Evolutionary conservation across 768 basidiomycete genomes (phyloP), one percentile per base, ranked within the genome.

Genomic region (Suillus tomentosus): DNA sequence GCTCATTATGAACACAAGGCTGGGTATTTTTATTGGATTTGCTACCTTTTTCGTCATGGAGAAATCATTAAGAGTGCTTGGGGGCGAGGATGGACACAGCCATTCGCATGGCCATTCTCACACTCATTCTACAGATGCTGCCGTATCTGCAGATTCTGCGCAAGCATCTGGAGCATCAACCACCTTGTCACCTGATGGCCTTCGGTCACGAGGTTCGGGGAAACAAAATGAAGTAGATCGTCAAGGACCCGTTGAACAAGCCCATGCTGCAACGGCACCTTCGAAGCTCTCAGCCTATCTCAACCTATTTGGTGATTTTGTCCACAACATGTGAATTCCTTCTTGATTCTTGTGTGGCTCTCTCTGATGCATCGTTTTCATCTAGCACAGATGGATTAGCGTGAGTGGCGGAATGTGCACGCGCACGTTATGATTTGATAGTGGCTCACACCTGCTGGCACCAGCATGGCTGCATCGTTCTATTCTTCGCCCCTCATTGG

Each of bases 401-500:
- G 90, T 92, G 79, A 72, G 89, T 86, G 51, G 37, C 58, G n/a
- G 42, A 61, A 40, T 51, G 59, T 15, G 39, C 43, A 53, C 40
- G 22, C 57, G 57, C 67, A 67, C 56, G 65, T 55, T 27, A 37
- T 48, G 31, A 43, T 36, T 59, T 37, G 43, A 37, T 63, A 55
- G 55, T 63, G 59, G 10, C 36, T 58, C 51, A 36, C 42, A 63
- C 37, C 34, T 45, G 53, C 59, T 54, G 53, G 40, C 8, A 45
- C 27, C 68, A 94, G 93, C 39, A 95, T 96, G 92, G 91, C 94
- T 17, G 94, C 95, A 60, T 94, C 93, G n/a, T 96, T 96, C 81
- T 96, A 96, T 74, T 94, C 93, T n/a, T 93, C 92, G 40, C 95
- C 95, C 3, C 80, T 95, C 64, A 93, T 96, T 66, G 95, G 95